phyloP scores from a whole-genome alignment of 345 rosid species.

The Nasturtium officinale region DNA sequence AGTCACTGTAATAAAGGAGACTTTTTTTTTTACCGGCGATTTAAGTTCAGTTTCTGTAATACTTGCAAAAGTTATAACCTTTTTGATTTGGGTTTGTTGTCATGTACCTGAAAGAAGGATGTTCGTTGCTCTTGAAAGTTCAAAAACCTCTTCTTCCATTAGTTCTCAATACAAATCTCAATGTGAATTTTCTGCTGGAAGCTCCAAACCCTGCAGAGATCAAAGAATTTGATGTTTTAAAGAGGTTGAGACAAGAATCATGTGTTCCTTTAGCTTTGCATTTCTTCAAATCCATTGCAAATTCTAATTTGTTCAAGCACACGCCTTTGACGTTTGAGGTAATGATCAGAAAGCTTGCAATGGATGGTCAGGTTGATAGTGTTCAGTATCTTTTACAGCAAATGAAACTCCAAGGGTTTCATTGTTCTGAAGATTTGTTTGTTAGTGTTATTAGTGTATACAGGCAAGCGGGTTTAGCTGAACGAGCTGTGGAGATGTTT shows the following conservation, averaged over 20 bases:
- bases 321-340: conserved; percentile 62
- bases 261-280: conserved; percentile 53
- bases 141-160: conserved; percentile 54
- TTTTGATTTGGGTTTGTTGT: conserved; percentile 15
- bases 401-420: conserved; percentile 84
- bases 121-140: conserved; percentile 55
- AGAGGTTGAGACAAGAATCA: conserved; percentile 54
- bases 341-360: conserved; percentile 69
- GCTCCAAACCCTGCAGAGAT: conserved; percentile 34
- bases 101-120: conserved; percentile 59
- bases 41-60: not conserved
- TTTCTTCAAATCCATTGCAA: conserved; percentile 66
- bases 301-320: conserved; percentile 69
- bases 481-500: conserved; percentile 79
- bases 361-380: conserved; percentile 55
- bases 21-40: not conserved
- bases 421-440: conserved; percentile 67
- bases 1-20: not conserved
- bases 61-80: conserved; percentile 13
- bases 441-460: conserved; percentile 59
- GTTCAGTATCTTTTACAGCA: conserved; percentile 84
- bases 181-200: conserved; percentile 32
- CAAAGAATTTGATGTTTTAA: conserved; percentile 57
- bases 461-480: conserved; percentile 53
- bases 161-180: conserved; percentile 51